Evolutionary conservation across 2,329 filamentous ascomycete species (phyloP).

Genomic region (Clarireedia homoeocarpa): DNA sequence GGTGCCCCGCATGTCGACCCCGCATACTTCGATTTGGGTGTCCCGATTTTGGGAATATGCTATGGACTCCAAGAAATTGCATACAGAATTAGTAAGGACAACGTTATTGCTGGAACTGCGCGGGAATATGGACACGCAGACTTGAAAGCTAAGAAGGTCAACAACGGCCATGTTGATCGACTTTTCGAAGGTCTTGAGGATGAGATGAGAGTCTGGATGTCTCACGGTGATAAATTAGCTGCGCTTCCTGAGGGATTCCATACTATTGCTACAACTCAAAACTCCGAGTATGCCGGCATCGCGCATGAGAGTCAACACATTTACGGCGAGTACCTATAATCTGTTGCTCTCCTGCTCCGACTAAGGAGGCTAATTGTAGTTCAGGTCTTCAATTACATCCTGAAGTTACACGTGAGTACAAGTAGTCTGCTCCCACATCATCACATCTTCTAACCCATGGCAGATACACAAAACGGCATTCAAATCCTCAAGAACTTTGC

Average conservation of each 20-base stretch:
- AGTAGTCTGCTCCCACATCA: not conserved
- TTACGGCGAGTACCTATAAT: constrained; percentile 44
- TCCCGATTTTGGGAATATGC: constrained; percentile 32
- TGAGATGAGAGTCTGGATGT: constrained; percentile 72
- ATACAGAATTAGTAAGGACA: constrained; percentile 53
- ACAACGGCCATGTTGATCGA: constrained; percentile 56
- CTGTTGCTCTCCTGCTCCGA: not conserved
- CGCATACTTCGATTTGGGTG: constrained; percentile 53
- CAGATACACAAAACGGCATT: constrained; percentile 61
- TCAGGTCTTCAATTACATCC: constrained; percentile 43
- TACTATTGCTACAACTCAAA: constrained; percentile 65
- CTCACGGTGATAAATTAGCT: constrained; percentile 78
- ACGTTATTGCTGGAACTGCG: constrained; percentile 58
- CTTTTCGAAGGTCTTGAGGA: constrained; percentile 73
- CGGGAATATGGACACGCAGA: constrained; percentile 34
- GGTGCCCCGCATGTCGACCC: constrained; percentile 75
- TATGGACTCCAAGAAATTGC: constrained; percentile 63
- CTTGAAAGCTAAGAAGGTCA: constrained; percentile 51
- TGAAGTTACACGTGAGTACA: constrained; percentile 30
- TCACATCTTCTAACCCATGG: constrained; percentile 43
- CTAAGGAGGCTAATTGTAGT: not conserved
- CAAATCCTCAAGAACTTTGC: constrained; percentile 76
- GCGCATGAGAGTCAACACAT: constrained; percentile 62
- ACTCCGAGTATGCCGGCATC: constrained; percentile 74
- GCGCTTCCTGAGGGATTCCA: constrained; percentile 65